Percentiles rank a stretch among this genome's conserved stretches.
Conservation (phyloP, 805 yeast species). For the Komagataella pseudopastoris region DNA sequence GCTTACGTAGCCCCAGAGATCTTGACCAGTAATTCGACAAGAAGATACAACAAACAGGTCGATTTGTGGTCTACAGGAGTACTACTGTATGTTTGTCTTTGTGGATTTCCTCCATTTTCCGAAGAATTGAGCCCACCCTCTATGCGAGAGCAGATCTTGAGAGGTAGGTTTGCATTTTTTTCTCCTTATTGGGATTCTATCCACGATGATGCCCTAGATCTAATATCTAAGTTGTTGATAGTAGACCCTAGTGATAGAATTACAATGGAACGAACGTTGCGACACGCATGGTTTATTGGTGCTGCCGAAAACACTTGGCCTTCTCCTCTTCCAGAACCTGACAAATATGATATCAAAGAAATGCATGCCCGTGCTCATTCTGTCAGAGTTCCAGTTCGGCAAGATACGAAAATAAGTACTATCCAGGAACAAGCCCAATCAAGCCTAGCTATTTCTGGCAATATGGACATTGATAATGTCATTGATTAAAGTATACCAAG, state of each 20-base stretch:
- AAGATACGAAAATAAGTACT: slow-evolving; percentile 14
- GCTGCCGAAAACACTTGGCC: slow-evolving; percentile 1
- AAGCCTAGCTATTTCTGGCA: background rate
- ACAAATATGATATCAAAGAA: background rate
- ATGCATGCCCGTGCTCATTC: slow-evolving; percentile 8
- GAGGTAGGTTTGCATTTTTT: slow-evolving; percentile 59
- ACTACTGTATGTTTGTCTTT: slow-evolving; percentile 59
- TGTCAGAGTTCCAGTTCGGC: slow-evolving; percentile 13
- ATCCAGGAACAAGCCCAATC: slow-evolving; percentile 9
- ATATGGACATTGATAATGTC: background rate
- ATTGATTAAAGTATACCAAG: background rate
- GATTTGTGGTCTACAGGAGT: slow-evolving; percentile 82
- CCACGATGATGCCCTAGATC: slow-evolving; percentile 48
- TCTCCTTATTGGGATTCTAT: slow-evolving; percentile 73
- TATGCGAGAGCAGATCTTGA: slow-evolving; percentile 60
- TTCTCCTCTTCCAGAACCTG: background rate
- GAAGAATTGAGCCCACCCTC: slow-evolving; percentile 72
- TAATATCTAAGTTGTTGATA: slow-evolving; percentile 47
- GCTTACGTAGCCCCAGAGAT: slow-evolving; percentile 84
- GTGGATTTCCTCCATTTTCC: slow-evolving; percentile 80
- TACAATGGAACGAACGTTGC: slow-evolving; percentile 22
- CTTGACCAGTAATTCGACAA: slow-evolving; percentile 30
- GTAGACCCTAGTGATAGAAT: slow-evolving; percentile 33
- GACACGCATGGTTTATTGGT: slow-evolving; percentile 31
- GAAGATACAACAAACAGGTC: slow-evolving; percentile 55